Conservation (phyloP, 2,329 filamentous ascomycete species). For the Aureobasidium uvarum region DNA sequence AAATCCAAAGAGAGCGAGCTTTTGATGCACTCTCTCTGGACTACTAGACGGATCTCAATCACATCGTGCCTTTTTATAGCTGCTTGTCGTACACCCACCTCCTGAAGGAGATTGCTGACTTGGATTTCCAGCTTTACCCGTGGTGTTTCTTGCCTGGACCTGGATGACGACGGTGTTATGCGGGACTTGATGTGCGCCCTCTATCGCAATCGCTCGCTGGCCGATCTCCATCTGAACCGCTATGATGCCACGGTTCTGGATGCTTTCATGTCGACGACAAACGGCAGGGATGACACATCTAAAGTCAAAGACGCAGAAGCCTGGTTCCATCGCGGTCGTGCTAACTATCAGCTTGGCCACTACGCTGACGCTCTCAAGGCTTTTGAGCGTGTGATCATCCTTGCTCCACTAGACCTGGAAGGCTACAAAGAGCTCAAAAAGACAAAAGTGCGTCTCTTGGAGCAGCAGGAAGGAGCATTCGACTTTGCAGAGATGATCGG, state of each 20-base stretch:
- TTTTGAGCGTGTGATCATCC: constrained; percentile 26
- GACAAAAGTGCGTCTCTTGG: constrained; percentile 28
- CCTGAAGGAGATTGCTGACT: neutral
- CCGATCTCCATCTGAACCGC: constrained; percentile 29
- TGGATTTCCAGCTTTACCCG: neutral
- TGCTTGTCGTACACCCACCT: too few species aligned
- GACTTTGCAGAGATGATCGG: constrained; percentile 31
- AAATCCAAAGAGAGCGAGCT: neutral
- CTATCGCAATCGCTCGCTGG: constrained; percentile 32
- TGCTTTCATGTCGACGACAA: constrained; percentile 28
- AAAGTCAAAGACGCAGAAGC: constrained; percentile 31
- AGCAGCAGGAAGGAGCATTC: constrained; percentile 31
- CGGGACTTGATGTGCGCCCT: constrained; percentile 28
- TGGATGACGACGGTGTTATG: neutral
- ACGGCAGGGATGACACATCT: neutral
- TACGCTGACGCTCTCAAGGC: constrained; percentile 26
- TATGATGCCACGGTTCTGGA: constrained; percentile 31
- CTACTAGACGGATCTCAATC: neutral
- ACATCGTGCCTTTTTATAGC: neutral
- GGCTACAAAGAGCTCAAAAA: constrained; percentile 25
- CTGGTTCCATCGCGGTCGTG: constrained; percentile 32
- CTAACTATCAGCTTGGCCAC: constrained; percentile 33
- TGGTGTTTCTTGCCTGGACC: constrained; percentile 2
- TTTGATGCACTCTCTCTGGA: neutral
- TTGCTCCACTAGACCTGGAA: constrained; percentile 29